Base-by-base conservation (phyloP, 768 basidiomycete genomes). In the Lactifluus subvellereus region DNA sequence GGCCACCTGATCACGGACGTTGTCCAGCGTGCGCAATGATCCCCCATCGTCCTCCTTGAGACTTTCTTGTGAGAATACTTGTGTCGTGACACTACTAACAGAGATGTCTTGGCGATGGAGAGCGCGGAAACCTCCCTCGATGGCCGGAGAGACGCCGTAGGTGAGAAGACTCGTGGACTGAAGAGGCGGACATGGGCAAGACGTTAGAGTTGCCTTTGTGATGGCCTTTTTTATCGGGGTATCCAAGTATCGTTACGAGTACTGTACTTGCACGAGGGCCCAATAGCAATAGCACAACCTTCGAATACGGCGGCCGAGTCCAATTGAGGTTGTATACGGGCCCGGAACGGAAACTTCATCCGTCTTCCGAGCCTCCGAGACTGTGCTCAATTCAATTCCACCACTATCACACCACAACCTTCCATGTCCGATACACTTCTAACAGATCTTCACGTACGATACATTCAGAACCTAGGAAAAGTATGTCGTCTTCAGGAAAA, bases 401-500 rank as follows among this genome's bases (percentile, higher is more conserved):
- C 27, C 27, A 27, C 27, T 27, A 27, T 27, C 27, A 27, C 2
- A 27, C 27, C 35, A 37, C 10, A 37, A 37, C 0, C 18, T 11
- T n/a, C 27, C 32, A 62, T 67, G 59, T 20, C 65, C 4, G 45
- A 61, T 37, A 67, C 68, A 54, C 63, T 84, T 20, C 70, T 84
- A 53, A 73, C 80, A 16, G 78, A 85, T 32, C 75, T 87, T 2
- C 90, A 92, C 70, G 84, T 92, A 56, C 72, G 76, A 22, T 94
- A 91, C 72, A 90, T 93, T 68, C 84, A 89, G 68, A 81, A 82
- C 13, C 80, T 93, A 16, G 89, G 87, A 63, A 79, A 87, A 65
- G 89, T 87, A 64, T 5, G 65, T 38, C 22, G 8, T 59, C 40
- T 52, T 50, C n/a, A 14, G 27, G 13, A 14, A 30, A 43, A 56